Percentiles rank a stretch among this genome's conserved stretches.
These are phyloP conservation scores for Shiraia bambusicola DNA, from an alignment of 2,329 filamentous ascomycete species.

Conservation along the genomic window DNA sequence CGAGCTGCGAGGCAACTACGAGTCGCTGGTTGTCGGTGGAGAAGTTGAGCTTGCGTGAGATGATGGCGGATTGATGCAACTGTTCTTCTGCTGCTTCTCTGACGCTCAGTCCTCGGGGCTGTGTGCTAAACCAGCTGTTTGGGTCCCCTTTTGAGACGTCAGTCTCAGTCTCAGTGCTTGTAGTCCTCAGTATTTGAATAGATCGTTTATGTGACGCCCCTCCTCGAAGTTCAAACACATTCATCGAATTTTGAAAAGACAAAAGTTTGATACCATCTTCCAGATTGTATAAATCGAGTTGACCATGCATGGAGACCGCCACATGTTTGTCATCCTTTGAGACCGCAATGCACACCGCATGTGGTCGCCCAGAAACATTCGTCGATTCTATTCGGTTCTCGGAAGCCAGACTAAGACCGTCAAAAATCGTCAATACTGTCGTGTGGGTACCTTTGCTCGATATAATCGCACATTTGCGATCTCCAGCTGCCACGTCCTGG, in stretches of 20 bases:
- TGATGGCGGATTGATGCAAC: constrained; percentile 25
- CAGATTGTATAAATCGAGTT: constrained; percentile 23
- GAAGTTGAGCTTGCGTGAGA: constrained; percentile 38
- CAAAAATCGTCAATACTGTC: constrained; percentile 29
- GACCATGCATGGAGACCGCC: constrained; percentile 22
- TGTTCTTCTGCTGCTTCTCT: constrained; percentile 36
- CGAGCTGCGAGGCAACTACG: constrained; percentile 39
- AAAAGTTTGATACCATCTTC: constrained; percentile 21
- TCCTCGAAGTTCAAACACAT: constrained; percentile 26
- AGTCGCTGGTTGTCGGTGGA: constrained; percentile 37
- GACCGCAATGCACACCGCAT: constrained; percentile 20
- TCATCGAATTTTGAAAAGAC: constrained; percentile 28
- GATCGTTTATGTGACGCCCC: constrained; percentile 23
- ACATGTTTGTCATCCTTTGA: constrained; percentile 26
- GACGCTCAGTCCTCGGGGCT: constrained; percentile 17
- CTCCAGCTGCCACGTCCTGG: constrained; percentile 37
- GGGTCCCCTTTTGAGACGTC: constrained; percentile 10
- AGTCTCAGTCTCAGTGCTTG: constrained; percentile 14
- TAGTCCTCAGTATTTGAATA: constrained; percentile 18
- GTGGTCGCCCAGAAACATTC: constrained; percentile 11
- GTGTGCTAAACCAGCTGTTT: constrained; percentile 21
- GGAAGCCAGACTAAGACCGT: constrained; percentile 22
- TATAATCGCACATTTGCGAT: constrained; percentile 37
- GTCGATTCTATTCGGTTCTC: constrained; percentile 21
- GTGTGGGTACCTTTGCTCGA: constrained; percentile 20